These are phyloP conservation scores for Panaeolus papilionaceus DNA, from an alignment of 768 basidiomycete genomes.

Conservation along the genomic window DNA sequence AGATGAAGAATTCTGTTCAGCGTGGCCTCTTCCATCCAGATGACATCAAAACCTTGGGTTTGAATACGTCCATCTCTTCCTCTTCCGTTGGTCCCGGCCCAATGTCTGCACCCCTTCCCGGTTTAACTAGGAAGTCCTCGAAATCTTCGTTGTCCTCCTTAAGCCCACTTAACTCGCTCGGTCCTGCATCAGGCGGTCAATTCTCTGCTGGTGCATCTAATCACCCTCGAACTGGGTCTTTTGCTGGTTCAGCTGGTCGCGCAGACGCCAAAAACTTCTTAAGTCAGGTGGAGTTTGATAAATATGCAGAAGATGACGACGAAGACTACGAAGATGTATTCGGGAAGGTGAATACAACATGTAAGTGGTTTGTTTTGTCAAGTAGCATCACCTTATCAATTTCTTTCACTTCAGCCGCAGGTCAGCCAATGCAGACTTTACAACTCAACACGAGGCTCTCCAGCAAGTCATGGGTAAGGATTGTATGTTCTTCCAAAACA, in stretches of 20 bases:
- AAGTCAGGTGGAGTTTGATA: slow-evolving; percentile 73
- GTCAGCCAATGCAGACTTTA: slow-evolving; percentile 73
- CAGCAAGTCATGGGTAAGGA: slow-evolving; percentile 85
- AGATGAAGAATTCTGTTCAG: slow-evolving; percentile 76
- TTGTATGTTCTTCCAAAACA: neutral
- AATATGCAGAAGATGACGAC: slow-evolving; percentile 86
- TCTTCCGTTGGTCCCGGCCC: slow-evolving; percentile 55
- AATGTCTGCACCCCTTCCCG: slow-evolving; percentile 70
- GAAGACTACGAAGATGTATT: slow-evolving; percentile 98
- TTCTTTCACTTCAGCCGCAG: slow-evolving; percentile 45
- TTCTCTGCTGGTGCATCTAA: slow-evolving; percentile 33
- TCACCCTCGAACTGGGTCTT: slow-evolving; percentile 68
- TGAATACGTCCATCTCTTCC: slow-evolving; percentile 40
- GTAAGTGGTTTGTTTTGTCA: slow-evolving; percentile 49
- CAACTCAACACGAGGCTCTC: slow-evolving; percentile 88
- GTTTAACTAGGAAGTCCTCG: slow-evolving; percentile 56
- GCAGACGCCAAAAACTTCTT: slow-evolving; percentile 63
- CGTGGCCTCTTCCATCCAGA: slow-evolving; percentile 87
- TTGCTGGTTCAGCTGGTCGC: slow-evolving; percentile 69
- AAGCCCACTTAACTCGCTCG: slow-evolving; percentile 46
- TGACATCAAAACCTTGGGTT: slow-evolving; percentile 80
- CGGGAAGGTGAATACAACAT: slow-evolving; percentile 71
- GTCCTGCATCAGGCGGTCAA: slow-evolving; percentile 32
- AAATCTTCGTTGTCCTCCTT: slow-evolving; percentile 49
- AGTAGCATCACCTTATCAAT: neutral